Base-by-base conservation (phyloP, 441 rosid species). In the Bocquillonia castaneifolia region DNA sequence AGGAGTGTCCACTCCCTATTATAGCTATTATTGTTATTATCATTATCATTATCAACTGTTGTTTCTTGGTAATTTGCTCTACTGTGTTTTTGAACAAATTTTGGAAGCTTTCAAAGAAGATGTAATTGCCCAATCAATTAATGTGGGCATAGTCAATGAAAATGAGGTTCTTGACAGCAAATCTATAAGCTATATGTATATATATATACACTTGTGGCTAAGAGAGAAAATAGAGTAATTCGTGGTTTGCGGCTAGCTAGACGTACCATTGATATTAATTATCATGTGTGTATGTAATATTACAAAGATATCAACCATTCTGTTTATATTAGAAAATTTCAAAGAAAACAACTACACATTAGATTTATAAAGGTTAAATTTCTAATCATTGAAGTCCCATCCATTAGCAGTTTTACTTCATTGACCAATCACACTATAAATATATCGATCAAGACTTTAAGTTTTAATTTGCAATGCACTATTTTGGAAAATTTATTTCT, bases 161-260 rank as follows among this genome's bases (percentile, higher is more conserved):
- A 53, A 45, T 71, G 58, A 64, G 68, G 71, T 76, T 65, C 59
- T 68, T 79, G 72, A 70, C 57, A 71, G 55, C 71, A 62, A 70
- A 22, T 12, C 20, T 26, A 32, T 57, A n/a, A n/a, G n/a, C n/a
- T n/a, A 67, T 71, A 58, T 68, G 20, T 55, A 7, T 9, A 1
- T 15, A 3, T 5, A 1, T n/a, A 48, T 70, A 62, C 62, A 55
- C 28, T 40, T 71, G 71, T 75, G 74, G 67, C 44, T 32, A 53
- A 53, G 61, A 45, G 59, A 55, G 34, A 68, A 44, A 55, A 60
- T 53, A 18, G 12, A 42, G 50, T 56, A 50, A 5, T 56, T 28
- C 51, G n/a, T 45, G 40, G 37, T 61, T 40, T 71, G 68, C 64
- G 22, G 58, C 65, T 34, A 50, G 0, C 8, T 9, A 12, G 1